Conservation (phyloP, 768 basidiomycete species). For the Suillus occidentalis region DNA sequence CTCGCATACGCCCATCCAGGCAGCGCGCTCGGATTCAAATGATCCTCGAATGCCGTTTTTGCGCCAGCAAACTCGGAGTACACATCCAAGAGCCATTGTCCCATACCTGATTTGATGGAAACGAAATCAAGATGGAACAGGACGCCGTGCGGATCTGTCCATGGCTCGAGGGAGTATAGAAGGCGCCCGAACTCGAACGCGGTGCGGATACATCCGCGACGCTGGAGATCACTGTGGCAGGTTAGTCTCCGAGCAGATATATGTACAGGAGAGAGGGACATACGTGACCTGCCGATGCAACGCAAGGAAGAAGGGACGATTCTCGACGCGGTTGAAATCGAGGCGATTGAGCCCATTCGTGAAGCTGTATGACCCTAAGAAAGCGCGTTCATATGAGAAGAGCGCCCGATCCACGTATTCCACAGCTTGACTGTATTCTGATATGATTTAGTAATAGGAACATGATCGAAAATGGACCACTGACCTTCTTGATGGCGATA, state of each 20-base stretch:
- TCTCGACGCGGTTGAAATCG: constrained; percentile 89
- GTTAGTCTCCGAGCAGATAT: not conserved
- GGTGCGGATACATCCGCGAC: constrained; percentile 87
- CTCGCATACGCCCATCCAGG: constrained; percentile 79
- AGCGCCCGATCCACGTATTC: constrained; percentile 92
- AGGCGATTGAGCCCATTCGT: constrained; percentile 79
- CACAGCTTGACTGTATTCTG: constrained; percentile 81
- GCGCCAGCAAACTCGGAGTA: constrained; percentile 32
- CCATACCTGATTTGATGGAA: constrained; percentile 77
- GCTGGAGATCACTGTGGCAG: constrained; percentile 67
- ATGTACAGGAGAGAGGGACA: constrained; percentile 23
- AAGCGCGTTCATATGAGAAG: constrained; percentile 89
- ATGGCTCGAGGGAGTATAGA: constrained; percentile 81
- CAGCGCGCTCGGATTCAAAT: constrained; percentile 55
- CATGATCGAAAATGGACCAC: constrained; percentile 12
- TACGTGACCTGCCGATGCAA: constrained; percentile 82
- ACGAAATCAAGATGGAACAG: constrained; percentile 83
- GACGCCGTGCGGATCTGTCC: constrained; percentile 86
- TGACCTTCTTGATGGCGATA: constrained; percentile 85
- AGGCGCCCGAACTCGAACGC: constrained; percentile 92
- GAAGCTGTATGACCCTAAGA: constrained; percentile 85
- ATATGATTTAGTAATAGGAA: constrained; percentile 2
- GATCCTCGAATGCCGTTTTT: constrained; percentile 7
- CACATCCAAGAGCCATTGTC: constrained; percentile 76
- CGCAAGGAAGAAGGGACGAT: constrained; percentile 89